Base-by-base conservation (phyloP, 495 filamentous ascomycete genomes). In the Bathelium albidoporum region DNA sequence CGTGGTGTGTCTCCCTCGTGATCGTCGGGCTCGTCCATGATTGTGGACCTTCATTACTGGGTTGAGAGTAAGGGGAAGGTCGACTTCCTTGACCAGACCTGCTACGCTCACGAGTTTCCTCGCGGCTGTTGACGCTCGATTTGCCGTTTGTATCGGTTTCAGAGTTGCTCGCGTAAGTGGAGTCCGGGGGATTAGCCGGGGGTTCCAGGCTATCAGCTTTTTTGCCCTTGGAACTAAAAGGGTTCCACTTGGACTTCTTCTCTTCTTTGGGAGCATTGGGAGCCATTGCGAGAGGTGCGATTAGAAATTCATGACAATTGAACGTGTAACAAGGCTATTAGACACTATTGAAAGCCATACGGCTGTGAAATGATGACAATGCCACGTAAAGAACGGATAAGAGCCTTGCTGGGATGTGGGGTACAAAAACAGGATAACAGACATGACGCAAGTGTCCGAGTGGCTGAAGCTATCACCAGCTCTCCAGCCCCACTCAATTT, bases 171-270 rank as follows among this genome's bases (percentile, higher is more conserved):
- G 49, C 49, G 24, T 55, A 55, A 20, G 49, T 55, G n/a, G 49
- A 55, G 49, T 55, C 49, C 9, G 49, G 49, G 24, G 22, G 22
- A 55, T 55, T 55, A 29, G 49, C 49, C 12, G 24, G 49, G 49
- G 49, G 20, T 55, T 55, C 49, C 49, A 55, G 49, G 49, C 29
- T 55, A 55, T 55, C 49, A 29, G 7, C 16, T 24, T 55, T 55
- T 24, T 55, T 55, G 24, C 49, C 24, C 49, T 55, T 55, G 7
- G 49, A 55, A 20, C 43, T 49, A 29, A 55, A 55, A 24, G 49
- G 49, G 16, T 55, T 55, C 49, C 49, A 55, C 49, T 55, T 55
- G 2, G 49, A 55, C 49, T 5, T 55, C 49, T 55, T 55, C 24
- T 55, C 49, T 55, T 55, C 49, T 16, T 55, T 55, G 49, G 49